Conservation (phyloP, 2,329 filamentous ascomycete species). For the Albophoma yamanashiensis region DNA sequence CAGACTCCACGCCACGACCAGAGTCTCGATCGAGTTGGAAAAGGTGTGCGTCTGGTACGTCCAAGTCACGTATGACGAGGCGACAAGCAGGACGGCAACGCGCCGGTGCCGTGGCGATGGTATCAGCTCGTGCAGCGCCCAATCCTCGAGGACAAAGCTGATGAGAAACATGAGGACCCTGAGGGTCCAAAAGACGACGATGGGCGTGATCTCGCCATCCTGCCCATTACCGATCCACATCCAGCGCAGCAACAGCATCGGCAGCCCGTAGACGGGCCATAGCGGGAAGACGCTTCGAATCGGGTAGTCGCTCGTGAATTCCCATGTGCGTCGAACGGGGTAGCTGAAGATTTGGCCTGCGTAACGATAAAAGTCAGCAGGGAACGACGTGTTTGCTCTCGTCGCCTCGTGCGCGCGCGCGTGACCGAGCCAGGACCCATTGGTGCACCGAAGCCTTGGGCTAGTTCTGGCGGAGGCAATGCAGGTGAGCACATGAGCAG, state of each 20-base stretch:
- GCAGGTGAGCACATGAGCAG: background rate
- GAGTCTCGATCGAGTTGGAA: constrained; percentile 91
- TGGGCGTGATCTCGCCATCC: constrained; percentile 68
- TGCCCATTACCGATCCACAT: constrained; percentile 77
- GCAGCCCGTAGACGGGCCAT: constrained; percentile 90
- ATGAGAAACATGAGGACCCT: constrained; percentile 85
- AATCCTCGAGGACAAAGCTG: constrained; percentile 95
- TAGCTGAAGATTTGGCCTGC: constrained; percentile 87
- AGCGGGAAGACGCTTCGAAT: constrained; percentile 94
- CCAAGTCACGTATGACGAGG: constrained; percentile 97
- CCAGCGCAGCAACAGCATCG: constrained; percentile 88
- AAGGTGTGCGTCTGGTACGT: constrained; percentile 98
- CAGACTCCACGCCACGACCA: constrained; percentile 86
- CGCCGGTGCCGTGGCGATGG: constrained; percentile 61
- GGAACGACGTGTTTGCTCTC: background rate
- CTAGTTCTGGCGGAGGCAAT: background rate
- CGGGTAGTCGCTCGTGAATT: constrained; percentile 80
- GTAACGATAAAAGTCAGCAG: background rate
- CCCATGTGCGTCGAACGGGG: constrained; percentile 85
- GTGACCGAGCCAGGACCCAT: background rate
- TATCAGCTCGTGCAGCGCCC: constrained; percentile 89
- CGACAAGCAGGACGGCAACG: constrained; percentile 71
- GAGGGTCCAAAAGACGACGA: constrained; percentile 80
- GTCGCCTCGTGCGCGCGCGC: background rate
- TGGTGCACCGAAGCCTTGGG: background rate